Evolutionary conservation across 768 basidiomycete species (phyloP), one percentile per base, ranked within the genome.

Genomic region (Holtermanniella nyarrowii): DNA sequence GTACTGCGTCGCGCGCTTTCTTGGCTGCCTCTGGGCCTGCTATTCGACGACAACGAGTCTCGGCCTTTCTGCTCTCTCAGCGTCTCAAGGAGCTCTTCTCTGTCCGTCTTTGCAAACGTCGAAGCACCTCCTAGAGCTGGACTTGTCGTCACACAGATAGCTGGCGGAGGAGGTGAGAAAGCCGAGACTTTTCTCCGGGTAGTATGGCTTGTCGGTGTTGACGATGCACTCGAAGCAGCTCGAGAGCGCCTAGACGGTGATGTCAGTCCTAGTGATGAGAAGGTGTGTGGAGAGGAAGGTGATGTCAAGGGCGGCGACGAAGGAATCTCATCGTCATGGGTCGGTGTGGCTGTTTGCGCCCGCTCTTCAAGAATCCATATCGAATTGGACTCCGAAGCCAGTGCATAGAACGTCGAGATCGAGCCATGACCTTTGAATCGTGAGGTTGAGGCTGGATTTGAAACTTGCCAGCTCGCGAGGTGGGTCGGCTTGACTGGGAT

Each of bases 141-240:
- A 12, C 51, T 42, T 1, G 59, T 48, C 10, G 63, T 57, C 3
- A 65, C 37, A 1, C 55, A 49, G 3, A 60, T 46, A 7, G 46
- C 46, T 5, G 56, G 57, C 13, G 58, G 45, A 20, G 63, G 61
- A 13, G 66, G 66, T 1, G 63, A 65, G 44, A 68, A 58, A 2
- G 62, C 59, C 16, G 66, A 61, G 5, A 48, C 46, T 3, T 53
- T 48, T 23, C 60, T 43, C 13, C 45, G 48, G 5, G 54, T 57
- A 3, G 58, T 54, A 7, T 16, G 20, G 13, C 26, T 53, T 42
- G 57, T 54, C 0, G 57, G 27, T 21, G 59, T 55, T 2, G 60
- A 62, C 1, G 66, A 68, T 18, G 63, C 59, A 2, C 57, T 53
- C 3, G 66, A 68, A 3, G 56, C 27, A 2, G 56, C 56, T 54